Evolutionary conservation across 495 filamentous ascomycete species (phyloP), one percentile per base, ranked within the genome.

Genomic region (Trichoderma reesei): DNA sequence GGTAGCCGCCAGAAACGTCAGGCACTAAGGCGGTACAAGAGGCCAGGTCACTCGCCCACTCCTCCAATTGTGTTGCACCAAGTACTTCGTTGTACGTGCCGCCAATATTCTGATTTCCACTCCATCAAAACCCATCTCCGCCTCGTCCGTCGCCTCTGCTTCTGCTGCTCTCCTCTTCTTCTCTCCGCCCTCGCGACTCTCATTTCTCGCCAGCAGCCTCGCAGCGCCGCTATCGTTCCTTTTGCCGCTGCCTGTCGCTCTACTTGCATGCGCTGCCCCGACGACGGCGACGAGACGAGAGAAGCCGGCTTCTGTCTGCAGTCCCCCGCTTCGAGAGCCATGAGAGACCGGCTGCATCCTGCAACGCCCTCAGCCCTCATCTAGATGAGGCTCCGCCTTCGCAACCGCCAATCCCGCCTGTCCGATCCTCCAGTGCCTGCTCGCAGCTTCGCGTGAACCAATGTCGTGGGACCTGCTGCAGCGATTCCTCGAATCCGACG

Each of bases 401-500:
- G 4, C 18, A 26, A n/a, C 36, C 59, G 59, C 59, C 34, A 41
- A n/a, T 26, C 9, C 59, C 6, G 11, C 31, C 39, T 41, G 10
- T 16, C 42, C 33, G 5, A 41, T 10, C 8, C 61, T 9, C 20
- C 26, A 16, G 11, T n/a, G 61, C 7, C 39, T 14, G 61, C 39
- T 26, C 39, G 13, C 39, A 4, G 33, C 41, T 13, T 37, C 48
- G 37, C 34, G 13, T 33, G 11, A 36, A 37, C 39, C 63, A 60
- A 59, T 59, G 63, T 65, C 76, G 72, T 78, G 74, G 76, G 69
- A 87, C 74, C 79, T 88, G 72, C 80, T 88, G 61, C 82, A 83
- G 73, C 80, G 86, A 67, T 84, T 87, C 78, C 84, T 88, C 74
- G 85, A 87, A 74, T 85, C 81, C 71, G 86, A 88, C 76, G 84